Percentiles rank a stretch among this genome's conserved stretches.
These are phyloP conservation scores for Cairneyella variabilis DNA, from an alignment of 495 filamentous ascomycete genomes.

Conservation along the genomic window DNA sequence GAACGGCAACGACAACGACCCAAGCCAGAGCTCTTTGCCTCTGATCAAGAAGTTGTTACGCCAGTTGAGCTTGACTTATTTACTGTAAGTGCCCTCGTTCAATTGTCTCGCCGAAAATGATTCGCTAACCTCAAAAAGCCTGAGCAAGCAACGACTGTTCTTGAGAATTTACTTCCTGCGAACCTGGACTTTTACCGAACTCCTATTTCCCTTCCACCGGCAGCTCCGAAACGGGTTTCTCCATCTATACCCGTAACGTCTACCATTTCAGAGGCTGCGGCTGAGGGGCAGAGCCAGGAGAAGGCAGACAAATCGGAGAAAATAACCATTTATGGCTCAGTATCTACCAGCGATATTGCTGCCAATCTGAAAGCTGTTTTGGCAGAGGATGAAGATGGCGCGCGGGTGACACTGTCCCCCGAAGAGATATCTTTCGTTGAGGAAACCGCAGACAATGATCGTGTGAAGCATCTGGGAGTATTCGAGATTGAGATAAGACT, in stretches of 20 bases:
- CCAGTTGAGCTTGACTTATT: conserved; percentile 12
- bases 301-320: conserved; percentile 25
- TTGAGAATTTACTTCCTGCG: conserved; percentile 43
- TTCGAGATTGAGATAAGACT: conserved; percentile 50
- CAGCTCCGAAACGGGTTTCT: conserved; percentile 20
- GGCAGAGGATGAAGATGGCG: conserved; percentile 43
- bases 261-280: conserved; percentile 24
- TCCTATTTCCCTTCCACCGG: conserved; percentile 34
- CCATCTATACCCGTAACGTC: conserved; percentile 26
- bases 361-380: conserved; percentile 43
- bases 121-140: conserved; percentile 32
- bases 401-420: conserved; percentile 42
- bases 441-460: conserved; percentile 31
- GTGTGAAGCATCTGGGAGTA: conserved; percentile 51
- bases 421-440: conserved; percentile 50
- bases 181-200: conserved; percentile 50
- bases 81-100: conserved; percentile 10
- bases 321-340: conserved; percentile 51
- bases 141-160: conserved; percentile 40
- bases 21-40: no score
- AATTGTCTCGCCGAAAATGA: conserved; percentile 7
- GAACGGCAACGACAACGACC: no score
- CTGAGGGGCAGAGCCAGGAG: conserved; percentile 20
- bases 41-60: background rate
- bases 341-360: conserved; percentile 49